A percentile compares a stretch with the other conserved stretches of the same genome.
phyloP scores from a whole-genome alignment of 2,329 filamentous ascomycete species.

The Aspergillus luchuensis region DNA sequence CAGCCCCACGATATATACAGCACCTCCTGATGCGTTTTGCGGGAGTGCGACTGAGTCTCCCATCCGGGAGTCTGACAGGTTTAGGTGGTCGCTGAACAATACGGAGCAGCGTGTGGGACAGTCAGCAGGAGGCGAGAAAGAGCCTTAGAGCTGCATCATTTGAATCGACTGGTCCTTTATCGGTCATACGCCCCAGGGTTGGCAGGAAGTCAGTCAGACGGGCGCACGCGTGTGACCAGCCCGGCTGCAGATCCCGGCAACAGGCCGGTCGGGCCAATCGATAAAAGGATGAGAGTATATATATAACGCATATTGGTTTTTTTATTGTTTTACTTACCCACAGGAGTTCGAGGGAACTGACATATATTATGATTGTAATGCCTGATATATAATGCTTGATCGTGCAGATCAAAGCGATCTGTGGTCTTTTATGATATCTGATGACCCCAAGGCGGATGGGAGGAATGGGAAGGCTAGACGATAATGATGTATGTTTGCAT shows the following conservation, averaged over 20 bases:
- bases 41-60: conserved; percentile 21
- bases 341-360: background rate
- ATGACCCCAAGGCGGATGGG: conserved; percentile 5
- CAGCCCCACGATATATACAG: conserved; percentile 29
- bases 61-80: conserved; percentile 16
- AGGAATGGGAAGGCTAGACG: too few species aligned
- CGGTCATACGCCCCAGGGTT: background rate
- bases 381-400: conserved; percentile 6
- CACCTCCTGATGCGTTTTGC: conserved; percentile 24
- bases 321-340: background rate
- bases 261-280: background rate
- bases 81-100: conserved; percentile 10
- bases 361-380: conserved; percentile 5
- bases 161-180: background rate
- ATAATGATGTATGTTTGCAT: background rate
- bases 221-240: background rate
- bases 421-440: conserved; percentile 12
- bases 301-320: conserved; percentile 4
- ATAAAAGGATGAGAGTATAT: conserved; percentile 1
- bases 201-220: background rate
- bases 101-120: conserved; percentile 9
- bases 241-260: background rate
- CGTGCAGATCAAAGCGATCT: conserved; percentile 11
- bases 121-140: background rate
- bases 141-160: background rate